Evolutionary conservation across 2,329 filamentous ascomycete species (phyloP), one percentile per base, ranked within the genome.

Genomic region (Microdochium paspali): DNA sequence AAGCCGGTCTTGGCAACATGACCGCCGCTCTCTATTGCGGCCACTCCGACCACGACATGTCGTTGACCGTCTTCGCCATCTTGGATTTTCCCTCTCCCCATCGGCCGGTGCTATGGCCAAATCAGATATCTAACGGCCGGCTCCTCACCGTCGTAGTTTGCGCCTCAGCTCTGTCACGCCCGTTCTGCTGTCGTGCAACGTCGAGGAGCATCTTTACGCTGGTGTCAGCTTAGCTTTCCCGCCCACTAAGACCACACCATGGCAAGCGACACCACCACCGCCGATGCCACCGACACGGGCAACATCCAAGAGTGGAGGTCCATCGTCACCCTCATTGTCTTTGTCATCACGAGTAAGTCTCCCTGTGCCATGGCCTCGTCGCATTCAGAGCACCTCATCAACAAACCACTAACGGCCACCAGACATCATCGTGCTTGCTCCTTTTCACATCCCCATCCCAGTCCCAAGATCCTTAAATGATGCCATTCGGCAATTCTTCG

Each of bases 341-440:
- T 88, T 56, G 68, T 87, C 28, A 40, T 85, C 35, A 83, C 84
- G 4, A 88, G 84, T 87, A 67, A 72, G 82, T 77, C 23, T 30
- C 18, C 21, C 13, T 39, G 13, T 20, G 7, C 21, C 28, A 24
- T 13, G 12, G 9, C 35, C 20, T 28, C 26, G 26, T 28, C 26
- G 7, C 26, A 28, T 28, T 28, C 26, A 48, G 15, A 44, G 15
- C 45, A 23, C n/a, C 44, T 32, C 10, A 46, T 46, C 12, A 26
- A 9, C n/a, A 30, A 40, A 42, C 26, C 43, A 50, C 51, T 46
- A 53, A 47, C 24, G 45, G 49, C 21, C 6, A 39, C 13, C 54
- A 87, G 84, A 88, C 63, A 66, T 86, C 45, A 70, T 80, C 39
- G 84, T 87, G 1, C 70, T 87, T 12, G 85, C 84, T 50, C 84